These are phyloP conservation scores for Dothidotthia symphoricarpi DNA, from an alignment of 2,329 filamentous ascomycete species.

Conservation along the genomic window DNA sequence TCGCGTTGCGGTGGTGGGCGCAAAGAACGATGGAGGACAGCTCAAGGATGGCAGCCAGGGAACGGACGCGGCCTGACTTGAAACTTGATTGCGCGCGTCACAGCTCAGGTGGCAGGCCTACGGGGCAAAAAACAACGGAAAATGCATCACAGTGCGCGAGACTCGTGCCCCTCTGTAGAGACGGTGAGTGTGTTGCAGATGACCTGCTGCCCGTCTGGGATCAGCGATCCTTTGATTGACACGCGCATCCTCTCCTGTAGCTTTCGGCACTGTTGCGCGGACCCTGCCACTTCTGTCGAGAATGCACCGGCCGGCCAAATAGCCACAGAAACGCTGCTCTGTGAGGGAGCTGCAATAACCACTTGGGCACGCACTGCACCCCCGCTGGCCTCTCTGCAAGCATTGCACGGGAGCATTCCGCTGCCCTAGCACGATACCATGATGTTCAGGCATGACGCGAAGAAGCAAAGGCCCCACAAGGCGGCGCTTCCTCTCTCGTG, in stretches of 20 bases:
- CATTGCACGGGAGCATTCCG: too few relatives aligned
- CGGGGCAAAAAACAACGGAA: slow-evolving; percentile 4
- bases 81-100: slow-evolving; percentile 16
- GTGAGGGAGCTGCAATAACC: too few relatives aligned
- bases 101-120: slow-evolving; percentile 12
- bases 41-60: slow-evolving; percentile 1
- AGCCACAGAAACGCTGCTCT: too few relatives aligned
- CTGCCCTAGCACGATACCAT: too few relatives aligned
- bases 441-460: too few relatives aligned
- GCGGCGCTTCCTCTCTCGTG: too few relatives aligned
- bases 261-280: too few relatives aligned
- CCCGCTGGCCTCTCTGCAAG: too few relatives aligned
- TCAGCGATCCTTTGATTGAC: slow-evolving; percentile 12
- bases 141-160: slow-evolving; percentile 8
- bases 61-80: background rate
- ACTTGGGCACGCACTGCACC: too few relatives aligned
- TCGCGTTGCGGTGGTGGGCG: slow-evolving; percentile 5
- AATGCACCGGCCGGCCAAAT: too few relatives aligned
- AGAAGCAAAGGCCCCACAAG: too few relatives aligned
- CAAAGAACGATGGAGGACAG: slow-evolving; percentile 5
- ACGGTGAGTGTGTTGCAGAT: slow-evolving; percentile 20
- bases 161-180: slow-evolving; percentile 14
- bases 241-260: slow-evolving; percentile 1
- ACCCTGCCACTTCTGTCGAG: too few relatives aligned
- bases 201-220: slow-evolving; percentile 14